These are phyloP conservation scores for Rhexocercosporidium sp. DNA, from an alignment of 2,329 filamentous ascomycete genomes.

Conservation along the genomic window DNA sequence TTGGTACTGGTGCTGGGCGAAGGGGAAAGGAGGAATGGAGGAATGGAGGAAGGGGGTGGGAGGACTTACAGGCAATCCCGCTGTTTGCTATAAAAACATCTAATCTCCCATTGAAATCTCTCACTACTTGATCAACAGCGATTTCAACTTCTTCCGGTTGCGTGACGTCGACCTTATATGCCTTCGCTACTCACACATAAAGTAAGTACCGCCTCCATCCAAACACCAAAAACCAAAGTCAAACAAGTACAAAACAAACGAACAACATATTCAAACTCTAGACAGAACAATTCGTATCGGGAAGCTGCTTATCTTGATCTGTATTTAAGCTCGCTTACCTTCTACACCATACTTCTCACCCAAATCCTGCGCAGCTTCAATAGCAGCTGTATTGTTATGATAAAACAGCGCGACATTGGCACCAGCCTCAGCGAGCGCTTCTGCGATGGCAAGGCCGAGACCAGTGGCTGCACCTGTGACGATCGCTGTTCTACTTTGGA, in stretches of 20 bases:
- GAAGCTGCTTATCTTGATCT: too few relatives aligned
- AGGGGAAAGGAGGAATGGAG: background rate
- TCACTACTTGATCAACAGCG: background rate
- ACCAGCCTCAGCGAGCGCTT: slow-evolving; percentile 51
- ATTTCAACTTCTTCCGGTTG: background rate
- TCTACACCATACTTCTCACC: background rate
- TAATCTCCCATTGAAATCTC: background rate
- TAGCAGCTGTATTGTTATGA: background rate
- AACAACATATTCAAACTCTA: too few relatives aligned
- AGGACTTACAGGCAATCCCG: background rate
- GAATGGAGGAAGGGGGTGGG: too few relatives aligned
- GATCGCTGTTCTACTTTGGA: slow-evolving; percentile 51
- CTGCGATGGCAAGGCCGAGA: slow-evolving; percentile 50
- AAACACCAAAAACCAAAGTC: background rate
- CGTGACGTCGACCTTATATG: background rate
- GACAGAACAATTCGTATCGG: too few relatives aligned
- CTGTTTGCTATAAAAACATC: slow-evolving; percentile 1
- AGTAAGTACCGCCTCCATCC: too few relatives aligned
- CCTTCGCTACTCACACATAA: background rate
- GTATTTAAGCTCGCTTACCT: too few relatives aligned
- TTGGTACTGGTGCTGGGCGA: background rate
- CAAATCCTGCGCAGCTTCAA: background rate
- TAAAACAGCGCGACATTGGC: slow-evolving; percentile 53
- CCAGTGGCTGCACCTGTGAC: slow-evolving; percentile 54
- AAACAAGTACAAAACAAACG: background rate